Evolutionary conservation across 2,329 filamentous ascomycete genomes (phyloP), one percentile per base, ranked within the genome.

Genomic region (Cytospora paraplurivora): DNA sequence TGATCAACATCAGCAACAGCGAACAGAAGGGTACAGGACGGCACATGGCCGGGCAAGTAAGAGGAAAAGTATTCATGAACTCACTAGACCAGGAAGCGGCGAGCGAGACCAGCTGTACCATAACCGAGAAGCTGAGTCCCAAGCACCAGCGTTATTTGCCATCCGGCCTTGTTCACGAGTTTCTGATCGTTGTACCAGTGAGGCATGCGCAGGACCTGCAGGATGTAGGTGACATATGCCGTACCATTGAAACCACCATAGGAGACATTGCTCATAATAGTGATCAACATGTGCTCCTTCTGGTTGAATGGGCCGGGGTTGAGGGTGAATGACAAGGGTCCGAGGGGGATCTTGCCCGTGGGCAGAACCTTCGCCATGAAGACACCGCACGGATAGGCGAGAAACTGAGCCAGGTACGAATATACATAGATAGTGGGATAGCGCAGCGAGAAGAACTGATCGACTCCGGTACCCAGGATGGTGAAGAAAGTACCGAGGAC

Each of bases 201-300:
- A 33, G 84, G 70, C 37, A 76, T 41, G 17, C 50, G 59, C 27
- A 58, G 35, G 15, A 62, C 59, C 35, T 62, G 59, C 32, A 62
- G 41, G 44, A 62, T 65, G 37, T 58, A 58, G 21, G 57, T 59
- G 34, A 56, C 56, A 27, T 60, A 64, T 1, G 62, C 56, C n/a
- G 61, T 58, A 2, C 55, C 61, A 50, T 59, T 63, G 37, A 59
- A 63, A 4, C 59, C 59, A 11, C 59, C 59, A 56, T 60, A 60
- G 32, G 51, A 51, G n/a, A 83, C 82, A 71, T 88, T 88, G 61
- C 87, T 85, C 82, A 85, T 85, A 71, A 85, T 83, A 35, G 81
- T 79, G 65, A 86, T 82, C 56, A 86, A 72, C 76, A 84, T 79
- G 69, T 87, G 85, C 71, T 87, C 85, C 73, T 87, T 87, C 69